Base-by-base conservation (phyloP, 2,329 filamentous ascomycete species). In the Penicillium janthinellum region DNA sequence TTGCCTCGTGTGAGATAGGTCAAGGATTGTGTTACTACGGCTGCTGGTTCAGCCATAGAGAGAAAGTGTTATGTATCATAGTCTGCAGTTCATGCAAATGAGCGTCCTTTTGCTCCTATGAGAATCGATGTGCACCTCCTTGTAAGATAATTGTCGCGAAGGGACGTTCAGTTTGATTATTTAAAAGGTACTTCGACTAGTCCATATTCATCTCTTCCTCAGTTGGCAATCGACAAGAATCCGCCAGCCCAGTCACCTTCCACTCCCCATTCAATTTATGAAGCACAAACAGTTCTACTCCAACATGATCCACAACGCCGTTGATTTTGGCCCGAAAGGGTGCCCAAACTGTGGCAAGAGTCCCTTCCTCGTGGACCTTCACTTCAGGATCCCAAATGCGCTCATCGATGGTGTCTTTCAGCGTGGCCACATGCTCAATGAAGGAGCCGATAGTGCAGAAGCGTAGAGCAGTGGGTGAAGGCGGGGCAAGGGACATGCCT, bases 391-490 rank as follows among this genome's bases (percentile, higher is more conserved):
- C 67, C 72, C 72, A 75, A 37, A 74, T 75, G 0, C 68, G 68
- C 60, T 75, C 73, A 31, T 75, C 63, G 44, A 75, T 72, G n/a
- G 71, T 68, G 28, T 70, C 71, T 54, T 67, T 60, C 12, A 75
- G 56, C 11, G 64, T 64, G 0, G 67, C 55, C 39, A 75, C 64
- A 22, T 73, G 69, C 59, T 75, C 72, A 48, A 75, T 70, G 45
- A 74, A 75, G 10, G 71, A 67, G 2, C 72, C 73, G 44, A 75
- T 73, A 0, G 73, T 75, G 57, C 72, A 74, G 55, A 75, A 75
- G 14, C 73, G 71, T n/a, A 72, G 67, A 4, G 64, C 48, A 15
- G 63, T 68, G 4, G 72, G 65, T 1, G 67, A 57, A 6, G 73
- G 73, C 15, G 71, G 72, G n/a, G 66, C 72, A 2, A 75, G 65